phyloP scores from a whole-genome alignment of 768 basidiomycete genomes.

The Boletales sp. region DNA sequence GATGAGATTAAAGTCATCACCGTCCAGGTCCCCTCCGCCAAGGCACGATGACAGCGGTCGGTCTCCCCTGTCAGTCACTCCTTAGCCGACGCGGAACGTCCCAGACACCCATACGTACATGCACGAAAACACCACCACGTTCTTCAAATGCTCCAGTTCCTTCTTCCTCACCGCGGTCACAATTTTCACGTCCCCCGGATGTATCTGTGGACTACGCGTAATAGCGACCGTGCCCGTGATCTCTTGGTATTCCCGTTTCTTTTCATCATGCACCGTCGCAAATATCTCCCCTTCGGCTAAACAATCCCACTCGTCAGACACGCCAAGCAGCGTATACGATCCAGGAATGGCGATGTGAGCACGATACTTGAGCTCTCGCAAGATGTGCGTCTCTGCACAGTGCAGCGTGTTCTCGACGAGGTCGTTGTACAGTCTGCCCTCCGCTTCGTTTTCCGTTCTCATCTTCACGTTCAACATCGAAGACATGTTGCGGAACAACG shows the following conservation, averaged over 20 bases:
- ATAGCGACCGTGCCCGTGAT: slow-evolving; percentile 41
- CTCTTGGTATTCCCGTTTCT: slow-evolving; percentile 18
- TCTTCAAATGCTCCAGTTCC: slow-evolving; percentile 39
- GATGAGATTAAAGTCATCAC: slow-evolving; percentile 50
- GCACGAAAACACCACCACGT: slow-evolving; percentile 51
- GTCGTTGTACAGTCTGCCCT: slow-evolving; percentile 26
- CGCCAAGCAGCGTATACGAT: slow-evolving; percentile 49
- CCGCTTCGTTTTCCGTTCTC: slow-evolving; percentile 1
- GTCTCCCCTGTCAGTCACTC: slow-evolving; percentile 30
- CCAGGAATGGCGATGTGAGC: slow-evolving; percentile 49
- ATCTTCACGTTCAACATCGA: slow-evolving; percentile 30
- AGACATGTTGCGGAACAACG: slow-evolving; percentile 37
- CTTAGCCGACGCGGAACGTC: slow-evolving; percentile 1
- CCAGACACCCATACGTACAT: slow-evolving; percentile 27
- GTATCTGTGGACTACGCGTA: slow-evolving; percentile 51
- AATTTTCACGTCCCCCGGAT: slow-evolving; percentile 45
- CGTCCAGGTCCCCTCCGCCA: slow-evolving; percentile 54
- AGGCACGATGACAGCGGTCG: slow-evolving; percentile 45
- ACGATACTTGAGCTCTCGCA: slow-evolving; percentile 50
- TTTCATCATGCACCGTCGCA: slow-evolving; percentile 37
- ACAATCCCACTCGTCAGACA: slow-evolving; percentile 48
- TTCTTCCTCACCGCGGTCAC: slow-evolving; percentile 40
- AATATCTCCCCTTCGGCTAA: slow-evolving; percentile 46
- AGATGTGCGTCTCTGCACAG: slow-evolving; percentile 41
- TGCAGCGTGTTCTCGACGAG: slow-evolving; percentile 36